Evolutionary conservation across 306 rosid genomes (phyloP), one percentile per base, ranked within the genome.

Genomic region (Dicorynia guianensis): DNA sequence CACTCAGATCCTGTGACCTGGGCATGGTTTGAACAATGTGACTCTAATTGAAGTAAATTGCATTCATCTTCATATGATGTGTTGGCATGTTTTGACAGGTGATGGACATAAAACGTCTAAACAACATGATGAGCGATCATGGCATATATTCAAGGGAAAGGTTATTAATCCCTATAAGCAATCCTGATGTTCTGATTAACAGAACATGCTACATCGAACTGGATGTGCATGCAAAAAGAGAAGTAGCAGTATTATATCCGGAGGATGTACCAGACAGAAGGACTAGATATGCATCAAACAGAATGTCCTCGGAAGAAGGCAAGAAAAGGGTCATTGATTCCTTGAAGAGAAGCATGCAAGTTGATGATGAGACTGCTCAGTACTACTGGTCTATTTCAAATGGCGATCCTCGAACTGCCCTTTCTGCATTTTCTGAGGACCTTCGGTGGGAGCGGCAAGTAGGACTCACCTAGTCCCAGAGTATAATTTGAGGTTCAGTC

Each of bases 81-180:
- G 43, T 62, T 35, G 9, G 9, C 0, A 43, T 76, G 73, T 53
- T 74, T 74, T 66, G 75, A 73, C 76, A 95, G 99, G 97, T 95
- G 66, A 76, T 86, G 89, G 93, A 90, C 78, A 82, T 95, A 66
- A 92, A 90, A 85, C 89, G 97, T 8, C 56, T 92, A 69, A 95
- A 95, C 97, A 95, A 95, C 78, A 92, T 92, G 97, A 89, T 92
- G 92, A 92, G 99, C 6, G 98, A 95, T 83, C 93, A 95, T 64
- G 99, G 99, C 5, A 92, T 95, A 69, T 90, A 90, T 88, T 90
- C 97, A 0, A 88, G 99, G 80, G 97, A 95, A 81, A 90, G 97
- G 75, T 59, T 95, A 73, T 67, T 95, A 68, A 95, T 95, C 74
- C 99, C 99, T 8, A 34, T 95, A 46, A 89, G 89, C 63, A 79